These are phyloP conservation scores for Goffeauzyma gilvescens DNA, from an alignment of 768 basidiomycete species.

Conservation along the genomic window DNA sequence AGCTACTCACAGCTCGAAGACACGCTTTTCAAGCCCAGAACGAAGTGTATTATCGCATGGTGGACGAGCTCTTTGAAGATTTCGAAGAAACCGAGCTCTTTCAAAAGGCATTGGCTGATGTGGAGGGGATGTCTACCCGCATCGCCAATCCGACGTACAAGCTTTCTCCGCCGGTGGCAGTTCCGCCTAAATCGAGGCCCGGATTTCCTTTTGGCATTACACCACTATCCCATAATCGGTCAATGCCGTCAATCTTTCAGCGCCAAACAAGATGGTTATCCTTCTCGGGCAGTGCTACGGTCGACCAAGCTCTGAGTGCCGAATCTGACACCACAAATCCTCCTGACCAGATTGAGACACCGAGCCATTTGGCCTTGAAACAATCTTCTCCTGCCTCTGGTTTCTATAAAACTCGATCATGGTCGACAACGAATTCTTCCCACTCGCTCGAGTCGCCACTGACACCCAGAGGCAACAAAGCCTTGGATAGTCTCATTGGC, in stretches of 20 bases:
- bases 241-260: background rate
- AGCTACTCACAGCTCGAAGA: constrained; percentile 51
- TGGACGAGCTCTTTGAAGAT: constrained; percentile 64
- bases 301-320: too few species aligned
- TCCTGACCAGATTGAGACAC: too few species aligned
- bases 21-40: constrained; percentile 68
- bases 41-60: constrained; percentile 74
- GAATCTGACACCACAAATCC: too few species aligned
- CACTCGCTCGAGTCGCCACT: too few species aligned
- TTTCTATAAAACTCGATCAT: background rate
- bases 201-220: too few species aligned
- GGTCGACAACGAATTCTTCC: background rate
- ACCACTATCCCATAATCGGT: background rate
- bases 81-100: constrained; percentile 79
- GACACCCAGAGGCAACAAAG: too few species aligned
- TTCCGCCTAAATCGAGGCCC: too few species aligned
- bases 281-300: too few species aligned
- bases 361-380: too few species aligned
- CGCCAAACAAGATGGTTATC: too few species aligned
- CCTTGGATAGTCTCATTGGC: too few species aligned
- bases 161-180: background rate
- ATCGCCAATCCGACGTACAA: background rate
- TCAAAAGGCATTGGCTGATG: constrained; percentile 72
- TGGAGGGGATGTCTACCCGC: constrained; percentile 31
- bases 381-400: too few species aligned